Base-by-base conservation (phyloP, 2,329 filamentous ascomycete genomes). In the Fusarium pseudocircinatum region DNA sequence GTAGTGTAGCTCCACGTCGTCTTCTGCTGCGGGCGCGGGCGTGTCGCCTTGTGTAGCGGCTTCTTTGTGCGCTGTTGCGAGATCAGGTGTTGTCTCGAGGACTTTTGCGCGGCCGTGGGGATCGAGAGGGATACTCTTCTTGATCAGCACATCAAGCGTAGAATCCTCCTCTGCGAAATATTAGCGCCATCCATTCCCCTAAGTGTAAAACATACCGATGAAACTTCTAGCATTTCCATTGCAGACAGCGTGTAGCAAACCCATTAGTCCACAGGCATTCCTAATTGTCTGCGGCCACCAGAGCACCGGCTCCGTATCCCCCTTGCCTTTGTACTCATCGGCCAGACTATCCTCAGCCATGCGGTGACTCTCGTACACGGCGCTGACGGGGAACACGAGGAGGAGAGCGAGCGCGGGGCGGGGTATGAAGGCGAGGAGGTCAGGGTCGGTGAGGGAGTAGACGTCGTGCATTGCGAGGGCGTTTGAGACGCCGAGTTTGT, bases 251-350 rank as follows among this genome's bases (percentile, higher is more conserved):
- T 98, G 96, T 50, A 98, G 81, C 34, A 98, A 83, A 0, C 93
- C 96, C 85, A 98, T 97, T 49, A 97, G 84, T 0, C 96, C 96
- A 81, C 96, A 98, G 2, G 96, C 94, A 81, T 98, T 97, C 69
- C 93, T 89, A 77, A 98, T 98, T 0, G 95, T 98, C 85, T 98
- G 96, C 76, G 90, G 93, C 87, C 95, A 98, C 96, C 96, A 99
- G 13, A 97, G 79, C 0, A 98, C 94, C 10, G 94, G 92, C 79
- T 98, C 94, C 0, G 78, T 79, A 2, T 87, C 83, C 3, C 95
- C 95, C 24, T 85, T 87, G 47, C 92, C 93, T 1, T 81, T 80
- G 84, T 97, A 97, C 43, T 91, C 89, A 5, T 84, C 74, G 46
- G 85, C 84, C 28, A 87, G 81, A 57, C 85, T 84, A 83, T 98